Percentiles rank a stretch among this genome's conserved stretches.
Conservation (phyloP, 768 basidiomycete species). For the Tricholoma saponaceum region DNA sequence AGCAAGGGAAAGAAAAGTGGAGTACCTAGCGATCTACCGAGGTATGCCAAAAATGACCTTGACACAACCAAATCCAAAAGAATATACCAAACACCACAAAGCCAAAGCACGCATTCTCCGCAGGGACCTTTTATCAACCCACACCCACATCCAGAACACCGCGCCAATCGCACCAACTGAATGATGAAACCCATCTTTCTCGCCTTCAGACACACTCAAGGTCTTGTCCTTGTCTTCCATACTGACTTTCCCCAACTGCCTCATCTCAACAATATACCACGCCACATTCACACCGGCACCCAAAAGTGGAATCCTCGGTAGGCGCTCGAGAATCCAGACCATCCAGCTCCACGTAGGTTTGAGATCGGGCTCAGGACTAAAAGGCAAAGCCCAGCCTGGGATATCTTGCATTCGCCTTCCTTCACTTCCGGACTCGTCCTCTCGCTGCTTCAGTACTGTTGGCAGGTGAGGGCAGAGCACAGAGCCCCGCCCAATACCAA, state of each 20-base stretch:
- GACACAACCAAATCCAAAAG: neutral
- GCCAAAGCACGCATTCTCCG: neutral
- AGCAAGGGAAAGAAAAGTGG: too few relatives aligned
- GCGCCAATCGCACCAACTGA: slow-evolving; percentile 30
- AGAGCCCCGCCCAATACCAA: slow-evolving; percentile 73
- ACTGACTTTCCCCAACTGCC: slow-evolving; percentile 34
- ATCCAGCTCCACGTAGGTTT: slow-evolving; percentile 16
- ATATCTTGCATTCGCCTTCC: slow-evolving; percentile 2
- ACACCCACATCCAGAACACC: slow-evolving; percentile 45
- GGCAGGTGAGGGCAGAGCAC: slow-evolving; percentile 63
- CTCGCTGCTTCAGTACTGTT: slow-evolving; percentile 20
- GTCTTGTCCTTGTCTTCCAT: neutral
- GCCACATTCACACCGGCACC: slow-evolving; percentile 61
- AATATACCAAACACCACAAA: neutral
- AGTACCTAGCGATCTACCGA: neutral
- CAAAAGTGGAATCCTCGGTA: slow-evolving; percentile 52
- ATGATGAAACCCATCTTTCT: slow-evolving; percentile 11
- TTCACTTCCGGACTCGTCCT: slow-evolving; percentile 11
- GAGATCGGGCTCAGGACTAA: slow-evolving; percentile 35
- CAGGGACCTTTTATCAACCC: slow-evolving; percentile 22
- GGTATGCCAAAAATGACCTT: neutral
- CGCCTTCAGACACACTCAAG: neutral
- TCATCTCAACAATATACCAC: slow-evolving; percentile 66
- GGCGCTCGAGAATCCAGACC: slow-evolving; percentile 22
- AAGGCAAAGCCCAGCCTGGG: slow-evolving; percentile 25